Evolutionary conservation across 2,329 filamentous ascomycete genomes (phyloP), one percentile per base, ranked within the genome.

Genomic region (Paecilomyces sp.): DNA sequence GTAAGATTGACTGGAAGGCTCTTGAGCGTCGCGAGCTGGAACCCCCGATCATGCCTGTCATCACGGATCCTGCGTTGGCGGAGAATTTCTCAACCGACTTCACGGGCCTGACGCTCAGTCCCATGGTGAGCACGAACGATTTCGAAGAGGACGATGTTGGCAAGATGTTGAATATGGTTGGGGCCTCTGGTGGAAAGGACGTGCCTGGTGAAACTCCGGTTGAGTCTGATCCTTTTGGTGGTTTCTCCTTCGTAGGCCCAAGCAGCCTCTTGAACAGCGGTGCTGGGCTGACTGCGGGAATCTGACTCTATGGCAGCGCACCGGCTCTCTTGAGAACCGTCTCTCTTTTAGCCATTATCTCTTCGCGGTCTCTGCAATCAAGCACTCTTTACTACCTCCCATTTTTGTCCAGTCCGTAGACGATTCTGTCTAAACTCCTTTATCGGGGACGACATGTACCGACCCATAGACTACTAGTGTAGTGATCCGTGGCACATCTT

Each of bases 41-140:
- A 67, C 90, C 94, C 0, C 94, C 94, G 0, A 97, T 99, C 67
- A 86, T 89, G 71, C 94, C 94, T 15, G 82, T 97, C 68, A 93
- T 99, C 70, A 97, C 94, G 0, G 92, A 99, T 69, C 94, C 94
- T 0, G 92, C 95, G 73, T 82, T 97, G 54, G 94, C 94, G 0
- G 95, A 99, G 83, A 99, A 99, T 77, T 99, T 99, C 76, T 85
- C 90, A 0, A 80, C 82, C n/a, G 92, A 97, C 72, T 99, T 99
- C 73, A 99, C 93, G 0, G 87, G 89, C 58, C 76, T 96, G 63
- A 85, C 90, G 3, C 80, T 97, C 57, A 95, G 90, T 72, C 91
- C 92, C 5, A 81, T 89, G 1, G 71, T 87, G 58, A 65, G 65
- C 1, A 65, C 64, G n/a, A 58, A 25, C 53, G 64, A 63, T 0